A percentile compares a stretch with the other conserved stretches of the same genome.
These are phyloP conservation scores for Paramecium biaurelia DNA, from an alignment of 73 alveolate species.

Conservation along the genomic window DNA sequence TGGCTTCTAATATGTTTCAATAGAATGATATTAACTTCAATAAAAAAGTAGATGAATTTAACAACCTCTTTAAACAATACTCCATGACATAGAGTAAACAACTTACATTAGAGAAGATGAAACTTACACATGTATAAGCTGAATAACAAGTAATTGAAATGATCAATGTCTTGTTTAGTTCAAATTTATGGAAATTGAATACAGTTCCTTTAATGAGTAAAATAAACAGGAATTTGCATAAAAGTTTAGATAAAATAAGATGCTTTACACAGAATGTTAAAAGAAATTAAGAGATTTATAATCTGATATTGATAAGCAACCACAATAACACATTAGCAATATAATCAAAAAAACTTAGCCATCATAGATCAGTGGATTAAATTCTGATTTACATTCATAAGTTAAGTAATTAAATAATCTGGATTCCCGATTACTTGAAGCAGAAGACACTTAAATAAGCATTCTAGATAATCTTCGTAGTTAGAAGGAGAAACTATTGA, in stretches of 20 bases:
- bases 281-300: background rate
- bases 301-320: background rate
- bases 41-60: background rate
- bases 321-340: background rate
- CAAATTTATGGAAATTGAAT: conserved; percentile 27
- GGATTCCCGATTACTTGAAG: background rate
- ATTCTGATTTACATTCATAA: background rate
- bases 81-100: background rate
- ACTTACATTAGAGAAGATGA: background rate
- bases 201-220: background rate
- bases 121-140: background rate
- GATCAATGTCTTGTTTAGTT: background rate
- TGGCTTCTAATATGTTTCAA: background rate
- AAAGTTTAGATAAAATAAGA: background rate
- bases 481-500: background rate
- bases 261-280: background rate
- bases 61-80: background rate
- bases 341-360: background rate
- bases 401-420: background rate
- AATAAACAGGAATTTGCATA: background rate
- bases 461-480: background rate
- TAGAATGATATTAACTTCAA: background rate
- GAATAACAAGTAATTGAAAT: background rate
- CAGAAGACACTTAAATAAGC: background rate
- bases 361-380: background rate